Conservation (phyloP, 75 land plant species). For the Pinus tabuliformis region DNA sequence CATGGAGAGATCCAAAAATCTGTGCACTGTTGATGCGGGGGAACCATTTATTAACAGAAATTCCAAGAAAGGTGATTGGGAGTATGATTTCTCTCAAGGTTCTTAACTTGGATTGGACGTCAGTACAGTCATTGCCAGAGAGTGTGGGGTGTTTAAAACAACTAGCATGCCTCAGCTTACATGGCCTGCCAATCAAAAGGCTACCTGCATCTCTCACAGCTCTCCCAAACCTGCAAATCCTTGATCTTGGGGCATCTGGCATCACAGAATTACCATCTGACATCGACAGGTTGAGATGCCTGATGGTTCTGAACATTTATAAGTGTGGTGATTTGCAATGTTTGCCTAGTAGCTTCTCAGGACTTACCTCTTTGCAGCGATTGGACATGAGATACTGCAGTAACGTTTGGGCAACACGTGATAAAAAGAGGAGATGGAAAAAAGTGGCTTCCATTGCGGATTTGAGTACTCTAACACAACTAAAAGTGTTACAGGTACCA, state of each 20-base stretch:
- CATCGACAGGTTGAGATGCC: not conserved
- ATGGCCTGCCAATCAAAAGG: not conserved
- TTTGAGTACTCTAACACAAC: not conserved
- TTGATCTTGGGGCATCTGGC: not conserved
- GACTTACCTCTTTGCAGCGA: not conserved
- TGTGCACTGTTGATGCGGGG: not conserved
- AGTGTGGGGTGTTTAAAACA: not conserved
- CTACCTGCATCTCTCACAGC: not conserved
- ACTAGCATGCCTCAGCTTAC: not conserved
- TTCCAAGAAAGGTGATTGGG: slow-evolving; percentile 1
- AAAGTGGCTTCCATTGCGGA: not conserved
- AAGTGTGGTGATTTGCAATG: not conserved
- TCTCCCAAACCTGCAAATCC: not conserved
- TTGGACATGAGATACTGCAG: not conserved
- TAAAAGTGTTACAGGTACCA: not conserved
- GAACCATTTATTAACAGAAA: not conserved
- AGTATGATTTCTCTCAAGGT: not conserved
- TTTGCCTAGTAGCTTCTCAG: not conserved
- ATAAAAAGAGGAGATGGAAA: not conserved
- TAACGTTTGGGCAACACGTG: not conserved
- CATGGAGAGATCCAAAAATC: not conserved
- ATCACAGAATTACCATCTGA: not conserved
- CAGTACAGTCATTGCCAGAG: not conserved
- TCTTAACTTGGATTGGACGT: not conserved
- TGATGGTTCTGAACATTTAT: not conserved